A percentile compares a stretch with the other conserved stretches of the same genome.
These are phyloP conservation scores for Alternaria angustiovoidea DNA, from an alignment of 2,329 filamentous ascomycete genomes.

Conservation along the genomic window DNA sequence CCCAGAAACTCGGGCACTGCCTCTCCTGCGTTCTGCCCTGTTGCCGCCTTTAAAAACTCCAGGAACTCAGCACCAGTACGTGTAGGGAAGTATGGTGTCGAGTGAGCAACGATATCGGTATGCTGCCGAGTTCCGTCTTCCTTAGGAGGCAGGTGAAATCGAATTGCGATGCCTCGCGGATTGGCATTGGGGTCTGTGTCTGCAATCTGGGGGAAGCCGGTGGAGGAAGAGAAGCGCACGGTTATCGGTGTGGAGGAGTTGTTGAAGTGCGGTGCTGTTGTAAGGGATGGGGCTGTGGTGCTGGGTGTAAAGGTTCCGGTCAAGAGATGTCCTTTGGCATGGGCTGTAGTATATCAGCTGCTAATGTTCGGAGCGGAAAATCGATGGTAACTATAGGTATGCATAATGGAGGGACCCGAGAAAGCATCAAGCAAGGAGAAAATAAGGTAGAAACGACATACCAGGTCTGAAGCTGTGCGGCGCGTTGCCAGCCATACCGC, in stretches of 20 bases:
- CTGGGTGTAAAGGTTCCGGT: conserved; percentile 63
- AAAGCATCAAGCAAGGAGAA: conserved; percentile 1
- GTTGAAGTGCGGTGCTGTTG: conserved; percentile 60
- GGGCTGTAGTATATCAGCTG: conserved; percentile 50
- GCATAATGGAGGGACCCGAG: not conserved
- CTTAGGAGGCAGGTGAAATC: conserved; percentile 58
- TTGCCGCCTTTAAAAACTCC: conserved; percentile 55
- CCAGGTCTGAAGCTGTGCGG: conserved; percentile 43
- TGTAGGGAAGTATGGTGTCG: conserved; percentile 61
- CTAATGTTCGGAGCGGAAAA: not conserved
- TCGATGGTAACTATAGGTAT: not conserved
- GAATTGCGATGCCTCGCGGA: conserved; percentile 57
- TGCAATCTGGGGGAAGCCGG: conserved; percentile 60
- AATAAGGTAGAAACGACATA: conserved; percentile 14
- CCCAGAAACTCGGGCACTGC: conserved; percentile 55
- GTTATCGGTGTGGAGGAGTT: conserved; percentile 56
- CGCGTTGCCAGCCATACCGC: conserved; percentile 29
- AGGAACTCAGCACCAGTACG: conserved; percentile 63
- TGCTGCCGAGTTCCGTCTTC: conserved; percentile 54
- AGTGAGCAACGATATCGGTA: conserved; percentile 66
- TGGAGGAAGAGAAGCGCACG: conserved; percentile 62
- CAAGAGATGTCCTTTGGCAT: conserved; percentile 63
- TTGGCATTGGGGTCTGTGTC: conserved; percentile 59
- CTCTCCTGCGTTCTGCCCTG: conserved; percentile 38
- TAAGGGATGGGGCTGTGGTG: conserved; percentile 54